Base-by-base conservation (phyloP, 345 rosid genomes). In the Corchorus capsularis region DNA sequence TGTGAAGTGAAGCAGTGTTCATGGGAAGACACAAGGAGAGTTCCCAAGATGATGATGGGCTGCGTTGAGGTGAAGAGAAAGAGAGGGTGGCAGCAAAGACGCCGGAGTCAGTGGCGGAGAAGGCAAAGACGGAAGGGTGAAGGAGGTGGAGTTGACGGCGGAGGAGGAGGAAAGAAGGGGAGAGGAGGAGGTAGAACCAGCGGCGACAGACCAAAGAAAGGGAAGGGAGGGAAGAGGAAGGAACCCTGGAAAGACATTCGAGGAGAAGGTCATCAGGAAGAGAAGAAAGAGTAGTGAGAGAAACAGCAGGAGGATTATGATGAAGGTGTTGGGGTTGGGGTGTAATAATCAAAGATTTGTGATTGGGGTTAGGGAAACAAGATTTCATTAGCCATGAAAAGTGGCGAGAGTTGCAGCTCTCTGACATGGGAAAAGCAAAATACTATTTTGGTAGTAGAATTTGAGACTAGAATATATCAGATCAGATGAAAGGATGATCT, bases 321-420 rank as follows among this genome's bases (percentile, higher is more conserved):
- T 50, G 6, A 63, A 60, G 13, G 59, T 46, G 27, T 9, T 69
- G 85, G 63, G 80, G 27, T 9, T 69, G 85, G 63, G 80, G 83
- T 77, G 79, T 71, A 4, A 84, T 83, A 3, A 78, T 79, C 9
- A 74, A 80, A 11, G 82, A 82, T 69, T 66, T 72, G 72, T 87
- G 87, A 45, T 83, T 71, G 22, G 87, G 93, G 80, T 83, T 89
- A 0, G 97, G 94, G 76, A 90, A 82, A 76, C 98, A 94, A 10
- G 98, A 89, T 79, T 92, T 94, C 90, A 92, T 84, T 8, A 92
- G 91, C 93, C 98, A 90, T 80, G 97, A 88, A 87, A 94, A 92
- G 82, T 86, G 96, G 69, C 97, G 93, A 70, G 97, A 91, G 81
- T 87, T 92, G 91, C 97, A 92, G 86, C 76, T 89, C 69, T 91